Evolutionary conservation across 495 filamentous ascomycete genomes (phyloP), one percentile per base, ranked within the genome.

Genomic region (Letharia columbiana): DNA sequence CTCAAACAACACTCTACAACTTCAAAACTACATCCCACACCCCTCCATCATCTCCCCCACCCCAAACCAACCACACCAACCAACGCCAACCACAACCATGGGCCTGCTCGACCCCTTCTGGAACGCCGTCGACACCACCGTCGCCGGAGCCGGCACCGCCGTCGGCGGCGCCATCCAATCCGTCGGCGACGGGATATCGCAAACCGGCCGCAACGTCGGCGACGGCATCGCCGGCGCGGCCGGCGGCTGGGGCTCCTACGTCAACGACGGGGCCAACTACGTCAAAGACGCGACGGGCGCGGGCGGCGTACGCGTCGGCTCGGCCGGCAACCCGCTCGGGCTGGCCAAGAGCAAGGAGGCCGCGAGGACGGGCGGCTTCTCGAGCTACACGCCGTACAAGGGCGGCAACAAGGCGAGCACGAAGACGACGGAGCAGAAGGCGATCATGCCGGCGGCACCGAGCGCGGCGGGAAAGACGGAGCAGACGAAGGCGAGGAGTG

Each of bases 231-330:
- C 78, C 15, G 69, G 71, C 60, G 72, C 75, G 1, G 72, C 77
- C 4, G 71, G 72, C 31, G 66, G 65, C 56, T 81, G 76, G 75
- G 79, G 75, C 39, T 71, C 77, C 67, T 73, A 74, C 65, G 77
- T 79, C 33, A 76, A 76, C 64, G 76, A 77, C 59, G 78, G 77
- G 65, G 79, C 77, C 45, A 82, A 82, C 72, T 74, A 73, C 61
- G 75, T 82, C 67, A 80, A 79, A 57, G 79, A 82, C 66, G 69
- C 70, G 4, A 78, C 78, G 0, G 75, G 74, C 15, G 78, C 78
- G 8, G 69, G 60, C 0, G 79, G 79, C 3, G 2, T 67, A 4
- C 69, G 79, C 12, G 68, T 73, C 5, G 64, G 73, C 17, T 81
- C 79, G 0, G 73, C 74, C 0, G 70, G 66, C 17, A 82, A 82